phyloP scores from a whole-genome alignment of 2,329 filamentous ascomycete genomes.

The Lasiodiplodia hormozganensis region DNA sequence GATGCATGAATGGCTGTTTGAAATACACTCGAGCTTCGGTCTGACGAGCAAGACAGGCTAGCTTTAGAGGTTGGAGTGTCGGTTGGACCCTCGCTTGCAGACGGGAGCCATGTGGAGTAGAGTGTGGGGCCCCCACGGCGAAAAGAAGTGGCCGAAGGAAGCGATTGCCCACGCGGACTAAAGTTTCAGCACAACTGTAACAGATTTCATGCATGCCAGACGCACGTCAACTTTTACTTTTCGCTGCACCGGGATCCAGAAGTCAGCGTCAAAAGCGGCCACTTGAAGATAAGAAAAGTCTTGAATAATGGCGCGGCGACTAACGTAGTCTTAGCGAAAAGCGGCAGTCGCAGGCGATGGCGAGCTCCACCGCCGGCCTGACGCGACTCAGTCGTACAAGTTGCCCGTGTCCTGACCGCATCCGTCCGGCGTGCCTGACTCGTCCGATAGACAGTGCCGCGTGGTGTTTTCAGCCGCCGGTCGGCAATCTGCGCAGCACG shows the following conservation, averaged over 20 bases:
- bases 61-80: no score
- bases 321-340: not conserved
- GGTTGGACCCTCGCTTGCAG: no score
- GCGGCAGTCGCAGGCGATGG: not conserved
- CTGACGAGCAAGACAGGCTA: no score
- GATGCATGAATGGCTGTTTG: no score
- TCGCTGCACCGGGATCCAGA: not conserved
- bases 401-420: not conserved
- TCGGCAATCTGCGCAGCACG: slow-evolving; percentile 24
- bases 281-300: not conserved
- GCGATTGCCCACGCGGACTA: no score
- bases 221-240: not conserved
- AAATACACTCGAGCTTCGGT: no score
- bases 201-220: no score
- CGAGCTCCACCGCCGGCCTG: slow-evolving; percentile 12
- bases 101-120: no score
- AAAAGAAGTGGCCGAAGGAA: not conserved
- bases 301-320: not conserved
- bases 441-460: not conserved
- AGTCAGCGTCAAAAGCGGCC: not conserved
- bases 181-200: no score
- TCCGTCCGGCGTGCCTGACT: not conserved
- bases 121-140: no score
- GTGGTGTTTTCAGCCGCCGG: not conserved
- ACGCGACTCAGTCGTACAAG: slow-evolving; percentile 2